Percentiles rank a stretch among this genome's conserved stretches.
These are phyloP conservation scores for Prunus armeniaca DNA, from an alignment of 306 rosid genomes.

Conservation along the genomic window DNA sequence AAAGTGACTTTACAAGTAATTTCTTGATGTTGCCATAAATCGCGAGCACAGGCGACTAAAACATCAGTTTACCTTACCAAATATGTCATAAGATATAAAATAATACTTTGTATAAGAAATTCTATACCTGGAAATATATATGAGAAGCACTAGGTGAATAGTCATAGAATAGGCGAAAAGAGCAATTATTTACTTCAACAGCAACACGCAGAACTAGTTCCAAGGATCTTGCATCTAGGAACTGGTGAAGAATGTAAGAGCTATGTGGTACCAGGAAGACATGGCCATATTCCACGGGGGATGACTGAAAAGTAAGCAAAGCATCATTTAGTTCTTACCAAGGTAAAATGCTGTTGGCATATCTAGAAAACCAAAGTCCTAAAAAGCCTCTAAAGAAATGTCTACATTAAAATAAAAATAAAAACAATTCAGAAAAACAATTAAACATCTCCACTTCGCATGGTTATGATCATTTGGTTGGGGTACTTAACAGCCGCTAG, in stretches of 20 bases:
- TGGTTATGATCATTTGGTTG: background rate
- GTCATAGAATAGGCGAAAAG: constrained; percentile 39
- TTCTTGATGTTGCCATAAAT: background rate
- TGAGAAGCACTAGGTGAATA: constrained; percentile 26
- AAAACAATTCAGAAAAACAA: background rate
- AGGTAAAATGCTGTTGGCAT: background rate
- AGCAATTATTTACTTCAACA: constrained; percentile 36
- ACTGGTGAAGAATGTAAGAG: constrained; percentile 17
- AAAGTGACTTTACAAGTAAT: too few relatives aligned
- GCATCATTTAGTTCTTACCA: background rate
- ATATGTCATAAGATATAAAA: background rate
- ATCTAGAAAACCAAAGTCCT: background rate
- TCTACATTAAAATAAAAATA: background rate
- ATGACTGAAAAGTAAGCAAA: constrained; percentile 11
- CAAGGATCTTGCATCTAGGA: constrained; percentile 29
- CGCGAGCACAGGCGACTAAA: background rate
- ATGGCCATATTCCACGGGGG: constrained; percentile 46
- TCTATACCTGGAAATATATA: constrained; percentile 33
- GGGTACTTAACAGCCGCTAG: background rate
- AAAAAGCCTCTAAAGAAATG: background rate
- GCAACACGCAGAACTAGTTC: constrained; percentile 32
- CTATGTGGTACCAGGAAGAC: constrained; percentile 34
- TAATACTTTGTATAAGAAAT: background rate
- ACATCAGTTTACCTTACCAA: background rate
- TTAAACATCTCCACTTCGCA: background rate